Evolutionary conservation across 2,329 filamentous ascomycete species (phyloP), one percentile per base, ranked within the genome.

Genomic region (Ceratocystis diversiconidia): DNA sequence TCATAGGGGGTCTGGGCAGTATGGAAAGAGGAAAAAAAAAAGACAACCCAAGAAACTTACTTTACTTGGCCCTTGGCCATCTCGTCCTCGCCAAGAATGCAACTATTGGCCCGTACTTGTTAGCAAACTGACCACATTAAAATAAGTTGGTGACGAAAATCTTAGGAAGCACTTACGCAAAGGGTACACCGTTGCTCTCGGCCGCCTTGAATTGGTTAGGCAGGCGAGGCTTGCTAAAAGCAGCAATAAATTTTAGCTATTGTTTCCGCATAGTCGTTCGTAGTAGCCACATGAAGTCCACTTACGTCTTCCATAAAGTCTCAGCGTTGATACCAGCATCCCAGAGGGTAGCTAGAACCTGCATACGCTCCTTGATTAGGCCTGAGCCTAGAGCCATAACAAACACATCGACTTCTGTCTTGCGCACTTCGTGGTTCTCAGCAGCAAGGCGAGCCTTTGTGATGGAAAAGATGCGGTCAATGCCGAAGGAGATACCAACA

Each of bases 401-500:
- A 75, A 85, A 96, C 59, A 92, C 91, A 72, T 97, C 92, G 2
- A 92, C 87, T 71, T 94, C 88, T 72, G 86, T 90, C 69, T 81
- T 80, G 69, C 88, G 79, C 63, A 85, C 65, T 36, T 76, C 75
- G 65, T 78, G 81, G 71, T 82, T 80, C 66, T 84, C 82, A 66
- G 81, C 82, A 68, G 83, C 84, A 73, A 90, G 81, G 61, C 86
- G 82, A 12, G 89, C 86, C 75, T 95, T 92, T 69, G 87, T 90
- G 72, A 96, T 92, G 71, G 88, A 90, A 77, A 95, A 96, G 72
- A 97, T 96, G 71, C 92, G 87, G 75, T 97, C 92, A 61, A 96
- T 90, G 65, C 92, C 92, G 73, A 97, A 96, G 1, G 92, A 96
- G 70, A 95, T 89, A 63, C 74, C 74, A 8, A 76, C 75, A 62